A percentile compares a stretch with the other conserved stretches of the same genome.
phyloP scores from a whole-genome alignment of 345 rosid genomes.

The Aquilaria malaccensis region DNA sequence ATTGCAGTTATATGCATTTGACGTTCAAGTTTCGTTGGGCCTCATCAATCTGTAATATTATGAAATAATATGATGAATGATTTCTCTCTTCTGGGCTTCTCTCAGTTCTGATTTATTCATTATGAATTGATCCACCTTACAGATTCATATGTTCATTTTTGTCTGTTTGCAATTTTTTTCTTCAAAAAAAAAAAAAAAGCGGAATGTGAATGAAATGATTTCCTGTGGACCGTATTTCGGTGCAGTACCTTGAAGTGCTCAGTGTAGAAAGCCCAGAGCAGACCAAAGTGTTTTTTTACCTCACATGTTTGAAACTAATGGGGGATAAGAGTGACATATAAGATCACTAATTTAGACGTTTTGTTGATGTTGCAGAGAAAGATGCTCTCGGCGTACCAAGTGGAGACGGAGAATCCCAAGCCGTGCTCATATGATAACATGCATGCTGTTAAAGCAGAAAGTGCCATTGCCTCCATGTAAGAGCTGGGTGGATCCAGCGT shows the following conservation, averaged over 20 bases:
- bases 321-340: too few species aligned
- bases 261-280: too few species aligned
- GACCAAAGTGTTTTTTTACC: too few species aligned
- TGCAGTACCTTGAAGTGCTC: too few species aligned
- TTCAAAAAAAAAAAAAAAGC: not conserved
- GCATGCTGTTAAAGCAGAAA: slow-evolving; percentile 17
- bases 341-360: not conserved
- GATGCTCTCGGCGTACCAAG: slow-evolving; percentile 28
- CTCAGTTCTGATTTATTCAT: too few species aligned
- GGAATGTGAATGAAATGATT: not conserved
- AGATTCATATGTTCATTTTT: not conserved
- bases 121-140: not conserved
- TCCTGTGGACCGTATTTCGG: not conserved
- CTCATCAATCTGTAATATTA: not conserved
- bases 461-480: slow-evolving; percentile 23
- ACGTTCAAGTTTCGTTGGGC: not conserved
- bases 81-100: not conserved
- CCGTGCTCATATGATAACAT: slow-evolving; percentile 7
- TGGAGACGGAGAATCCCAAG: slow-evolving; percentile 16
- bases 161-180: not conserved
- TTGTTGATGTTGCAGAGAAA: slow-evolving; percentile 27
- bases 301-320: too few species aligned
- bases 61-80: not conserved
- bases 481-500: not conserved
- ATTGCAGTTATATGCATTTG: not conserved